These are phyloP conservation scores for Apiospora rasikravindrae DNA, from an alignment of 2,329 filamentous ascomycete species.

Conservation along the genomic window DNA sequence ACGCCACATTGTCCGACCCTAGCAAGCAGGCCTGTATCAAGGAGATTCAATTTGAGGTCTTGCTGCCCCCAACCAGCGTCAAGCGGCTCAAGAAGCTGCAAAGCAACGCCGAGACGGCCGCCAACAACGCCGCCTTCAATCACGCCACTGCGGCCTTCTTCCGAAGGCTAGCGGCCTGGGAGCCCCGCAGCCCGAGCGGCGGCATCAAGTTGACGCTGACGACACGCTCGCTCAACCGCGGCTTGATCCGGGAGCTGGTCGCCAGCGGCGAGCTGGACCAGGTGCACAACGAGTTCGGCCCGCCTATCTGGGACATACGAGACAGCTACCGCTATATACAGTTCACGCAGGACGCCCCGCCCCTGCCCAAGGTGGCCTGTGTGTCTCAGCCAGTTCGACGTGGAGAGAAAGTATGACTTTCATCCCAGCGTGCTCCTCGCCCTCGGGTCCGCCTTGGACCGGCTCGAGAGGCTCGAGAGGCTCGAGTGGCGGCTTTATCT, in stretches of 20 bases:
- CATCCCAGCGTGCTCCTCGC: background rate
- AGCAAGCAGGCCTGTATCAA: background rate
- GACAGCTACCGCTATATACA: background rate
- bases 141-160: background rate
- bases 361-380: conserved; percentile 6
- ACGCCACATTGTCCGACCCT: background rate
- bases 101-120: conserved; percentile 8
- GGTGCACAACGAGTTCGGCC: conserved; percentile 1
- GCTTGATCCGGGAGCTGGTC: background rate
- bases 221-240: conserved; percentile 2
- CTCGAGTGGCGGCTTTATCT: background rate
- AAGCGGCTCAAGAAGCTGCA: conserved; percentile 21
- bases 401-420: background rate
- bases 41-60: background rate
- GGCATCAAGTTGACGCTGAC: conserved; percentile 3
- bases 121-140: conserved; percentile 19
- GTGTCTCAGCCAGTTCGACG: background rate
- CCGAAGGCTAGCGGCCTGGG: background rate
- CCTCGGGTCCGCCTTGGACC: background rate
- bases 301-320: conserved; percentile 17
- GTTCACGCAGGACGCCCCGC: background rate
- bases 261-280: conserved; percentile 12
- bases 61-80: conserved; percentile 15
- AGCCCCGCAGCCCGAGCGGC: background rate
- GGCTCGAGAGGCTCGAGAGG: background rate